Conservation (phyloP, 306 rosid genomes). For the Trichosanthes truncata region DNA sequence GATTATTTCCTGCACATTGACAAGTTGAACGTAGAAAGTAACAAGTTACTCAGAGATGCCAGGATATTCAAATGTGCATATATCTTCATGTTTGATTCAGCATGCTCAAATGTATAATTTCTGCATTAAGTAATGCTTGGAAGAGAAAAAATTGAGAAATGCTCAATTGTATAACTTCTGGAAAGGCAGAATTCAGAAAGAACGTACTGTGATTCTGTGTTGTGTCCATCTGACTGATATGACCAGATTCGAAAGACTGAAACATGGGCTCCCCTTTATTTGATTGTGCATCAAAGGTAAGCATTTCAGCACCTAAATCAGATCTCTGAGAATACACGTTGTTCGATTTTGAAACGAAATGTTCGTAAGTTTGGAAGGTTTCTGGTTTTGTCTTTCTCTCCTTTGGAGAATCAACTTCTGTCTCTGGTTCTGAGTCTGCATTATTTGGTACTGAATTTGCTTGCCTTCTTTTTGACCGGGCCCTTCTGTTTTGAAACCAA, state of each 20-base stretch:
- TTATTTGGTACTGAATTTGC: constrained; percentile 15
- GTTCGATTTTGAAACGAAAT: constrained; percentile 20
- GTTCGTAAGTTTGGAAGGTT: constrained; percentile 17
- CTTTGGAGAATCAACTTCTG: constrained; percentile 42
- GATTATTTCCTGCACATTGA: constrained; percentile 9
- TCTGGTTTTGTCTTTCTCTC: constrained; percentile 34
- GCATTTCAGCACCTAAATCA: constrained; percentile 23
- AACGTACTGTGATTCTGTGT: constrained; percentile 4
- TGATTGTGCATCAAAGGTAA: neutral
- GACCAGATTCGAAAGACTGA: constrained; percentile 7
- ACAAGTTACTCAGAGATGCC: neutral
- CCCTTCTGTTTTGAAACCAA: constrained; percentile 81
- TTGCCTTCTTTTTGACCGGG: constrained; percentile 74
- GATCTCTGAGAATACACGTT: constrained; percentile 38
- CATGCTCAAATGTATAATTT: neutral
- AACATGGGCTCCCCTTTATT: constrained; percentile 12
- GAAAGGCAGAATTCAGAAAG: neutral
- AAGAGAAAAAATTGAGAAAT: neutral
- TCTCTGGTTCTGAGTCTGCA: constrained; percentile 29
- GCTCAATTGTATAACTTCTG: neutral
- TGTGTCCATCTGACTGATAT: neutral
- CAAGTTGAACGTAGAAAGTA: neutral
- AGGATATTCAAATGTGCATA: neutral
- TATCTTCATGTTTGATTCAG: neutral
- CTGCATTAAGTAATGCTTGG: neutral